Base-by-base conservation (phyloP, 2,329 filamentous ascomycete genomes). In the Thielaviopsis musarum region DNA sequence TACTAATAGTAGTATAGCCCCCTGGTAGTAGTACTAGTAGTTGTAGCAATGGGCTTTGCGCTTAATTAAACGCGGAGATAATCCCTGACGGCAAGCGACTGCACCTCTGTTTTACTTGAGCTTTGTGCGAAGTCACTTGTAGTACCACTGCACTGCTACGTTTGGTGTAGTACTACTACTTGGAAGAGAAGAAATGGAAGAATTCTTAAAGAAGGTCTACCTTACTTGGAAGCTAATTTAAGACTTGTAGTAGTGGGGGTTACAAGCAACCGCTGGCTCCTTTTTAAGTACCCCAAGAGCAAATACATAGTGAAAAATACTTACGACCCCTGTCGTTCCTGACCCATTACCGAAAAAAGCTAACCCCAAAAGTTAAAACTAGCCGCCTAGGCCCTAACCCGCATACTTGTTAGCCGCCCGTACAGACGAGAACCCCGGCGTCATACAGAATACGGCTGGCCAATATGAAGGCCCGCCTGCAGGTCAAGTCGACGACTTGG, bases 401-500 rank as follows among this genome's bases (percentile, higher is more conserved):
- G 12, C 13, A 17, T 12, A 26, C n/a, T 6, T 45, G 15, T 17
- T 58, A 58, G 34, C 57, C 57, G 57, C 57, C 57, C 51, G 53
- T 22, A 48, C 22, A 49, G 52, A 49, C 52, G 34, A 41, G n/a
- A 28, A 30, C 57, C 30, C 53, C 34, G 26, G 57, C 57, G 34
- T 52, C 53, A 58, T 58, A 54, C 21, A 52, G 15, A 41, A 26
- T 48, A 10, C 3, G 22, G 13, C 30, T 58, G 12, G 30, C 57
- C 57, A 58, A 58, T 58, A 58, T 58, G 57, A 58, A 48, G 49
- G 28, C 49, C 51, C 21, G 52, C 38, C 58, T 56, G 38, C 56
- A 52, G 49, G 34, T 26, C 24, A 17, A 21, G 49, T 54, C 26
- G 41, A 52, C 38, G 21, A 56, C 56, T 55, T 52, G 45, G 54